Base-by-base conservation (phyloP, 441 rosid species). In the Erysimum pusillum region DNA sequence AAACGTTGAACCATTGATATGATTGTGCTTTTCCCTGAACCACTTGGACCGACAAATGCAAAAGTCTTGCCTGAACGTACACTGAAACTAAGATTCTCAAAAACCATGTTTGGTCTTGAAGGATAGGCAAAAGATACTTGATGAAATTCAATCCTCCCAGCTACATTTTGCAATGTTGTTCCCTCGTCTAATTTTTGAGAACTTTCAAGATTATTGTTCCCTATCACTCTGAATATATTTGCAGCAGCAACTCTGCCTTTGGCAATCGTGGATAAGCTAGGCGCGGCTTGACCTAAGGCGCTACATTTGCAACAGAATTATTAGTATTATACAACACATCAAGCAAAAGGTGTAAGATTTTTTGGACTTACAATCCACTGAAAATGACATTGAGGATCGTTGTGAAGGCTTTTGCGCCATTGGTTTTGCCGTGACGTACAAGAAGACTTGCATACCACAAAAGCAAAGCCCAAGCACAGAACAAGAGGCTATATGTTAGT, bases 1-100 rank as follows among this genome's bases (percentile, higher is more conserved):
- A 93, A 89, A 69, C 95, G 92, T 65, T 91, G 95, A 76, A 93
- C 83, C 93, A 93, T 73, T 75, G 97, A 86, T 78, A 91, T 84
- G 75, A 91, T 82, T 20, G 93, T 93, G 80, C 98, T 93, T 85
- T 93, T 93, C 62, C 97, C 98, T 3, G 98, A 91, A 34, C 98
- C 98, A 32, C 98, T 93, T 1, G 94, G 94, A 74, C 98, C 98
- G 2, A 89, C 93, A 71, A 91, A 79, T 4, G 97, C 97, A 75
- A 83, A 78, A 2, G 86, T 91, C 79, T 85, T 85, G 63, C 91
- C 90, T 17, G 97, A 84, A 65, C 54, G 61, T 32, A 91, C 51
- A 5, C 86, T 79, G 69, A 93, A 86, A 85, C 90, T 87, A 73
- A 91, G 80, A 65, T 86, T 81, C 66, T 91, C 91, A 12, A 93